Conservation (phyloP, 352 stramenopile genomes). For the Phytophthora constricta region DNA sequence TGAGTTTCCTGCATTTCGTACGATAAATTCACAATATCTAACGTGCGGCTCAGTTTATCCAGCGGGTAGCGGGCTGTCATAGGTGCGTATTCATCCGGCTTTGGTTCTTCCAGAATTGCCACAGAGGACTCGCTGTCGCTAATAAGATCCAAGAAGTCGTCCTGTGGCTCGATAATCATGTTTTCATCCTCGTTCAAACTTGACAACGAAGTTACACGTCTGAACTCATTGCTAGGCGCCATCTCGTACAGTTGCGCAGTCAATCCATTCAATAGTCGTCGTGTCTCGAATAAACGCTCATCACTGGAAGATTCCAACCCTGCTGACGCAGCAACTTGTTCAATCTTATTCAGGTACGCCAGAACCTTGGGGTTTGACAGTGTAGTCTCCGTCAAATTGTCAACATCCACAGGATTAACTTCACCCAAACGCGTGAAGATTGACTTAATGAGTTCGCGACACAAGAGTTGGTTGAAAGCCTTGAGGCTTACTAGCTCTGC, state of each 20-base stretch:
- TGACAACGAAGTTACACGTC: constrained; percentile 13
- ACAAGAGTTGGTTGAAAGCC: constrained; percentile 71
- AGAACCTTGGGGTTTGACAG: constrained; percentile 58
- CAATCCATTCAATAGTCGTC: constrained; percentile 28
- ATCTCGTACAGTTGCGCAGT: constrained; percentile 27
- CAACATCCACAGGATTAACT: constrained; percentile 22
- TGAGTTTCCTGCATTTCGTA: constrained; percentile 62
- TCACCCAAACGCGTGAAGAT: constrained; percentile 43
- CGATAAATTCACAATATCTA: constrained; percentile 60
- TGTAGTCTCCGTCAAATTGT: constrained; percentile 45
- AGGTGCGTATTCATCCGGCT: constrained; percentile 19
- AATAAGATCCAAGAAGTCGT: constrained; percentile 31
- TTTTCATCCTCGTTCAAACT: constrained; percentile 22
- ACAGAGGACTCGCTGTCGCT: constrained; percentile 53
- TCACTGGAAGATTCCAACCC: constrained; percentile 30
- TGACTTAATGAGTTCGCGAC: constrained; percentile 71
- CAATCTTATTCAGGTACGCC: constrained; percentile 61
- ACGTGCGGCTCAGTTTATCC: constrained; percentile 45
- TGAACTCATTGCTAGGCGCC: constrained; percentile 13
- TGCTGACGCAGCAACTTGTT: constrained; percentile 48
- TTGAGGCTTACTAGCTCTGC: constrained; percentile 75
- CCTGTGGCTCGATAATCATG: constrained; percentile 15
- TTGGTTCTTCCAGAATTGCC: constrained; percentile 40
- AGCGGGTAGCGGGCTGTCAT: constrained; percentile 40
- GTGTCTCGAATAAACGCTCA: constrained; percentile 26